Evolutionary conservation across 768 basidiomycete species (phyloP).

Genomic region (Galerina sulciceps): DNA sequence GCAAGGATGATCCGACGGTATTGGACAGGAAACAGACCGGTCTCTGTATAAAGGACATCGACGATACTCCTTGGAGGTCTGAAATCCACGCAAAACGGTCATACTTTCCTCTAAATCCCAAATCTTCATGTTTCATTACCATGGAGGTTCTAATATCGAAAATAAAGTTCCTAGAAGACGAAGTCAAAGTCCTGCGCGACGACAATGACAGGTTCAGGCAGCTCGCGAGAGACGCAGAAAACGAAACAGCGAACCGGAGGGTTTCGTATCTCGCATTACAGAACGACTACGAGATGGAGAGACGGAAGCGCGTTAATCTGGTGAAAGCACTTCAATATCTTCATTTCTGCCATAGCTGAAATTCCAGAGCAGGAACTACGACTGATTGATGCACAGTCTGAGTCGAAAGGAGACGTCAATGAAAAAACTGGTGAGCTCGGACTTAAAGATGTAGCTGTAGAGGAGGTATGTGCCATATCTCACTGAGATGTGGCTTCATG

Average conservation of each 20-base stretch:
- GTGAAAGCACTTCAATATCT: background rate
- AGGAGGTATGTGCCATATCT: too few relatives aligned
- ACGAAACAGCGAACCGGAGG: conserved; percentile 2
- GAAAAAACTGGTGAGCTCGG: too few relatives aligned
- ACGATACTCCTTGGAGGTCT: too few relatives aligned
- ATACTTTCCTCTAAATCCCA: too few relatives aligned
- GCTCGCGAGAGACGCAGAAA: background rate
- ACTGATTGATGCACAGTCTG: too few relatives aligned
- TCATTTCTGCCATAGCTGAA: background rate
- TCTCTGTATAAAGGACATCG: background rate
- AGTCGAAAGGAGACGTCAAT: too few relatives aligned
- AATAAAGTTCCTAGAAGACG: background rate
- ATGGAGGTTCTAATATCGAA: too few relatives aligned
- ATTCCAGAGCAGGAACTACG: background rate
- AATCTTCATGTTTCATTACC: too few relatives aligned
- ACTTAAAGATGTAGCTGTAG: too few relatives aligned
- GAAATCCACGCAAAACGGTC: too few relatives aligned
- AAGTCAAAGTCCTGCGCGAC: background rate
- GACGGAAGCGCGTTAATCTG: background rate
- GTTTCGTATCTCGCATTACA: conserved; percentile 2
- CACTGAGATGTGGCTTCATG: too few relatives aligned
- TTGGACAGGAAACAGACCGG: background rate
- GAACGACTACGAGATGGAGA: conserved; percentile 10
- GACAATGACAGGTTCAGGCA: conserved; percentile 5
- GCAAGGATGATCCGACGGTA: background rate